These are phyloP conservation scores for Tulasnella sp. DNA, from an alignment of 768 basidiomycete species.

Conservation along the genomic window DNA sequence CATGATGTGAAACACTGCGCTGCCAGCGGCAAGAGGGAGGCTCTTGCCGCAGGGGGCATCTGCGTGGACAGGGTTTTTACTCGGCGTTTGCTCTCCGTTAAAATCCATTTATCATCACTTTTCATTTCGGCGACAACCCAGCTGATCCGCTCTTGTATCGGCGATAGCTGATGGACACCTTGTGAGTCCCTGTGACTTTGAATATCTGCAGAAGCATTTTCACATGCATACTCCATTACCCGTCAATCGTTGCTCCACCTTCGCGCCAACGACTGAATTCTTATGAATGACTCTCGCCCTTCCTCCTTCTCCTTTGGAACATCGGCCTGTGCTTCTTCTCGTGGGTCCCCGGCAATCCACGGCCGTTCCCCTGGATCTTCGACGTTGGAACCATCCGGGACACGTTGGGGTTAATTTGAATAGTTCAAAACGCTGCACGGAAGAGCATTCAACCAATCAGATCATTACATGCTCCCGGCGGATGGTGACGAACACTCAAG, in stretches of 20 bases:
- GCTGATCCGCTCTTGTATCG: neutral
- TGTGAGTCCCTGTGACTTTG: neutral
- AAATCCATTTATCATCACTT: neutral
- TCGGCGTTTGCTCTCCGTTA: neutral
- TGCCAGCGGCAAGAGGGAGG: neutral
- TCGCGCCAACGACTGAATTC: neutral
- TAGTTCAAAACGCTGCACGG: conserved; percentile 12
- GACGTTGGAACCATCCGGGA: no score
- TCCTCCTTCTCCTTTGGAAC: neutral
- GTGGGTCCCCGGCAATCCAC: neutral
- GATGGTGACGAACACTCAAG: conserved; percentile 16
- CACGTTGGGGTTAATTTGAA: neutral
- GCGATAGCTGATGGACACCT: conserved; percentile 8
- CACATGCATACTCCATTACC: neutral
- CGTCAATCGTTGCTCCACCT: neutral
- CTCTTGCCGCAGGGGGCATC: neutral
- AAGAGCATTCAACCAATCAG: conserved; percentile 2
- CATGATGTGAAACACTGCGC: neutral
- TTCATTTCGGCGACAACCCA: neutral
- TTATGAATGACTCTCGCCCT: neutral
- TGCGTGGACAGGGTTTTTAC: no score
- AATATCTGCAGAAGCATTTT: neutral
- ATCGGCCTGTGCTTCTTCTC: neutral
- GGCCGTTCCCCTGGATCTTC: neutral
- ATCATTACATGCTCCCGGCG: conserved; percentile 15